A percentile compares a stretch with the other conserved stretches of the same genome.
phyloP scores from a whole-genome alignment of 225 moss, liverwort and hornwort genomes.

The Asterella californica region DNA sequence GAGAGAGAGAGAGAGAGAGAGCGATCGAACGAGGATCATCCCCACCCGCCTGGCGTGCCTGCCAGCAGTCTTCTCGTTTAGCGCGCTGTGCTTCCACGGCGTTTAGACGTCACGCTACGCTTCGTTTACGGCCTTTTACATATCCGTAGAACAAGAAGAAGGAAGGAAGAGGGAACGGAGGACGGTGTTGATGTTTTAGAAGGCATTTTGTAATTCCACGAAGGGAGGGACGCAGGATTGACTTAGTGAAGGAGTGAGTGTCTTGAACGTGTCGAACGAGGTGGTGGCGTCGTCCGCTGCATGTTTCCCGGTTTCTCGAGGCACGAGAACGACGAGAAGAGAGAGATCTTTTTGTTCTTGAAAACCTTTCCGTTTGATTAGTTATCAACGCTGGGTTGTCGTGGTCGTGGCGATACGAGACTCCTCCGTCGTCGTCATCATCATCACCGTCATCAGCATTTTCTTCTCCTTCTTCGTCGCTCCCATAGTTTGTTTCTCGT shows the following conservation, averaged over 20 bases:
- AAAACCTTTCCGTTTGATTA: background rate
- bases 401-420: slow-evolving; percentile 1
- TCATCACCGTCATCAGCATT: background rate
- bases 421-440: background rate
- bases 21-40: background rate
- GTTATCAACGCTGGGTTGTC: background rate
- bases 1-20: no score
- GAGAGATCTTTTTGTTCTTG: background rate
- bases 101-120: slow-evolving; percentile 7
- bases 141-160: background rate
- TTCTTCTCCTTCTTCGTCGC: background rate
- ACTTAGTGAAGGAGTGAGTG: background rate
- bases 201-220: background rate
- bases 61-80: background rate
- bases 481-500: background rate
- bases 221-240: background rate
- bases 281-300: background rate
- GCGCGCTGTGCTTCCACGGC: slow-evolving; percentile 1
- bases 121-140: background rate
- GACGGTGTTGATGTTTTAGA: background rate
- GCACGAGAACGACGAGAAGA: background rate
- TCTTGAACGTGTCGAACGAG: background rate
- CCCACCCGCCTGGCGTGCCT: background rate
- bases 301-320: background rate
- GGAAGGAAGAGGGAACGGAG: background rate